A percentile compares a stretch with the other conserved stretches of the same genome.
These are phyloP conservation scores for Elsinoe necatrix DNA, from an alignment of 2,329 filamentous ascomycete genomes.

Conservation along the genomic window DNA sequence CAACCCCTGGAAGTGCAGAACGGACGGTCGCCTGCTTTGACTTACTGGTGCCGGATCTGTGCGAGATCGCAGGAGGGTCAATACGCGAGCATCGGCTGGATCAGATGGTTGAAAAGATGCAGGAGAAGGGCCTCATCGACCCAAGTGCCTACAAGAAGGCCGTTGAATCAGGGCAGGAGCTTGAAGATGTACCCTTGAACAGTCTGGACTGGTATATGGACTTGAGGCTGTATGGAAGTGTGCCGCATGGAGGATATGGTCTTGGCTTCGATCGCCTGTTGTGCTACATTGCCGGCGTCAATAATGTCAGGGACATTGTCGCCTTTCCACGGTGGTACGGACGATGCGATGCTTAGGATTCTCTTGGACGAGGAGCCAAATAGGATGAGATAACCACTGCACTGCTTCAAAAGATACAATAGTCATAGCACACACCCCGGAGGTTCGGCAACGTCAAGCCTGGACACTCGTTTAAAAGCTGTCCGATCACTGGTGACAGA, in stretches of 20 bases:
- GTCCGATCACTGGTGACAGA: neutral
- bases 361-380: neutral
- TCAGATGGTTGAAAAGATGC: conserved; percentile 62
- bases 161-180: neutral
- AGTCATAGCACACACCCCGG: neutral
- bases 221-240: conserved; percentile 80
- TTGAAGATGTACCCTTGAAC: conserved; percentile 13
- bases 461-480: neutral
- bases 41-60: conserved; percentile 73
- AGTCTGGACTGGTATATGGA: conserved; percentile 78
- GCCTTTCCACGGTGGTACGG: conserved; percentile 69
- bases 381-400: conserved; percentile 1
- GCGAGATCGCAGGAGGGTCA: conserved; percentile 80
- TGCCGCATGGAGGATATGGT: conserved; percentile 85
- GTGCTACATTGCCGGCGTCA: conserved; percentile 72
- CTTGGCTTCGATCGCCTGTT: conserved; percentile 81
- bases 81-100: conserved; percentile 74
- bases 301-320: conserved; percentile 76
- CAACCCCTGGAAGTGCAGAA: conserved; percentile 32
- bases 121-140: conserved; percentile 50
- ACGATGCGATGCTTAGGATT: conserved; percentile 39
- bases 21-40: conserved; percentile 85
- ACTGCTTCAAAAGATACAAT: neutral
- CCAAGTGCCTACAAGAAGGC: conserved; percentile 13
- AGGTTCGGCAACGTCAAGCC: neutral